Conservation (phyloP, 1,139 yeast species). For the Petasospora rhodanensis region DNA sequence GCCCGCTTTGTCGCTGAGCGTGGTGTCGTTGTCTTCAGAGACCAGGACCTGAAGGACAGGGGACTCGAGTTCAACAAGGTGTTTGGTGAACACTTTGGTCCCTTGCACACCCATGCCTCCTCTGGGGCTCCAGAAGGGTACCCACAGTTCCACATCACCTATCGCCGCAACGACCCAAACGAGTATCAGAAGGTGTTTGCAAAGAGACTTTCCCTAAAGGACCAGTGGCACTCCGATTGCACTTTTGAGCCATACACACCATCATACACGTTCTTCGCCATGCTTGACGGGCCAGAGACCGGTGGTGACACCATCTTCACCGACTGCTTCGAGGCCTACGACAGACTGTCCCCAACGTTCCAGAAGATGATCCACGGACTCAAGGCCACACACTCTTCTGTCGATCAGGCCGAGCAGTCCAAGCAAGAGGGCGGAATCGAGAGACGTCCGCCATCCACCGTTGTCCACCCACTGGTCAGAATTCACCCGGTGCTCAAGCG, state of each 20-base stretch:
- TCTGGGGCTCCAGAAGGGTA: constrained; percentile 60
- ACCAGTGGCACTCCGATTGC: constrained; percentile 66
- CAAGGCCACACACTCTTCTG: constrained; percentile 63
- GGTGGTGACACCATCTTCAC: constrained; percentile 78
- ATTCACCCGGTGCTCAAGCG: constrained; percentile 64
- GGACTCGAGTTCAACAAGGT: constrained; percentile 52
- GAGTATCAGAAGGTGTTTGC: constrained; percentile 31
- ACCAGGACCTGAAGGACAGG: constrained; percentile 55
- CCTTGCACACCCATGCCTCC: constrained; percentile 69
- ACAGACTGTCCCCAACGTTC: constrained; percentile 59
- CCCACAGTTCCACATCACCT: constrained; percentile 61
- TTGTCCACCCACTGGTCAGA: constrained; percentile 64
- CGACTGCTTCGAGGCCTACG: constrained; percentile 62
- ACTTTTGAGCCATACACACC: constrained; percentile 72
- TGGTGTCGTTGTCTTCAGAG: constrained; percentile 64
- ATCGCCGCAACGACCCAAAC: constrained; percentile 42
- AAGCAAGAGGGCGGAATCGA: constrained; percentile 53
- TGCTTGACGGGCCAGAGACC: constrained; percentile 54
- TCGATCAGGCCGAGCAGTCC: constrained; percentile 60
- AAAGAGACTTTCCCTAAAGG: constrained; percentile 41
- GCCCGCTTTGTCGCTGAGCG: constrained; percentile 61
- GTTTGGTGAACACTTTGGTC: constrained; percentile 63
- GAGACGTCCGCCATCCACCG: constrained; percentile 55
- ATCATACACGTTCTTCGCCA: constrained; percentile 56
- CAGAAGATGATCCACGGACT: constrained; percentile 51